Evolutionary conservation across 73 alveolate species (phyloP).

Genomic region (Breviolum minutum): DNA sequence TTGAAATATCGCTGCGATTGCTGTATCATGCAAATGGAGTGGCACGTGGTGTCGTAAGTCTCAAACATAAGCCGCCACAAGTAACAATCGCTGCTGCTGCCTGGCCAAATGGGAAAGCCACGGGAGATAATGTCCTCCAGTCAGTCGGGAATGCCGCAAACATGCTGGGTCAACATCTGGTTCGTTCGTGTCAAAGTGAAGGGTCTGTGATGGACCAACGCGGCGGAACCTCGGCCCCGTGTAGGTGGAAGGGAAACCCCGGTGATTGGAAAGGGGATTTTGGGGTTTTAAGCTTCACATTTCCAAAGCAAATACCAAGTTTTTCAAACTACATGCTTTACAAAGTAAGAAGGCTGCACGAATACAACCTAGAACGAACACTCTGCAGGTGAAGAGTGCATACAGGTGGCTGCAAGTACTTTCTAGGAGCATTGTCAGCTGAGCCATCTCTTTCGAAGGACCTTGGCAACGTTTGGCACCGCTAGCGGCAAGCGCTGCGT

Average conservation of each 20-base stretch:
- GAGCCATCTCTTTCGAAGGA: constrained; percentile 73
- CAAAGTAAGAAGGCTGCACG: not conserved
- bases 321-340: too few relatives aligned
- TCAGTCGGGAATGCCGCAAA: not conserved
- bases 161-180: constrained; percentile 13
- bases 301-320: too few relatives aligned
- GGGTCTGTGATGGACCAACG: constrained; percentile 31
- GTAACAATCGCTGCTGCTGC: constrained; percentile 99
- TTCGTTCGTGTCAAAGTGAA: constrained; percentile 62
- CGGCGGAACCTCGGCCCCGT: constrained; percentile 45
- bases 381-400: not conserved
- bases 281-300: not conserved
- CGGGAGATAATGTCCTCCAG: too few relatives aligned
- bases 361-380: too few relatives aligned
- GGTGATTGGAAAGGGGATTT: too few relatives aligned
- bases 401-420: constrained; percentile 47
- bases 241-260: too few relatives aligned
- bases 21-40: too few relatives aligned
- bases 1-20: too few relatives aligned
- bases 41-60: constrained; percentile 95
- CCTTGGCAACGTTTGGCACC: constrained; percentile 1
- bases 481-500: not conserved
- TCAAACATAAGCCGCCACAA: constrained; percentile 99
- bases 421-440: constrained; percentile 57
- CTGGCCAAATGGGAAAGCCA: too few relatives aligned